Conservation (phyloP, 192 early-diverging fungal species). For the Geranomyces michiganensis region DNA sequence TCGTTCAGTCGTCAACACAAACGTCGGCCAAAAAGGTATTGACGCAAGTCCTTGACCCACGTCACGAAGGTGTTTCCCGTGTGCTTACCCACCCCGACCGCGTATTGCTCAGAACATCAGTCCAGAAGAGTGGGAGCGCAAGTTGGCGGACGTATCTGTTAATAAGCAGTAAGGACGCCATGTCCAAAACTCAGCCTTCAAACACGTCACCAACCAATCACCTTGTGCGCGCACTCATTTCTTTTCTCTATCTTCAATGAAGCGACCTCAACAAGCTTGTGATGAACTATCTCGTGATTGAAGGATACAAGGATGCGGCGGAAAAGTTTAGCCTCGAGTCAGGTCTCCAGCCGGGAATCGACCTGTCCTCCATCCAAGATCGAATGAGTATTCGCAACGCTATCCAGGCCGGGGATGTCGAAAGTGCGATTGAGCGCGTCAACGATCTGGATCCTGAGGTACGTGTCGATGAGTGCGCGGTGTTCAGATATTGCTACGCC, state of each 20-base stretch:
- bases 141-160: conserved; percentile 79
- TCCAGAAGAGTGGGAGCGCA: conserved; percentile 81
- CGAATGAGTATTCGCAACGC: conserved; percentile 93
- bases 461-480: conserved; percentile 5
- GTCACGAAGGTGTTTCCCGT: too few species aligned
- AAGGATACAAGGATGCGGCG: conserved; percentile 98
- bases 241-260: background rate
- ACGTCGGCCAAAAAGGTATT: background rate
- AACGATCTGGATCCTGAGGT: conserved; percentile 99
- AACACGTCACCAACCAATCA: background rate
- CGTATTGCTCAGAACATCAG: conserved; percentile 11
- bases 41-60: background rate
- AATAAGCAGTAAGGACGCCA: conserved; percentile 69
- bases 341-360: conserved; percentile 76
- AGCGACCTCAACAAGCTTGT: conserved; percentile 94
- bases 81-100: too few species aligned
- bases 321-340: conserved; percentile 93
- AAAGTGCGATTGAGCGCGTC: conserved; percentile 93
- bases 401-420: conserved; percentile 87
- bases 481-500: background rate
- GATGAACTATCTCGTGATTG: conserved; percentile 99
- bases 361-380: conserved; percentile 89
- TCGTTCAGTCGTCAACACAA: too few species aligned
- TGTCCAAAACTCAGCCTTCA: background rate
- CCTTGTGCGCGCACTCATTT: background rate